phyloP scores from a whole-genome alignment of 2,329 filamentous ascomycete genomes.

The Zasmidium angulare region DNA sequence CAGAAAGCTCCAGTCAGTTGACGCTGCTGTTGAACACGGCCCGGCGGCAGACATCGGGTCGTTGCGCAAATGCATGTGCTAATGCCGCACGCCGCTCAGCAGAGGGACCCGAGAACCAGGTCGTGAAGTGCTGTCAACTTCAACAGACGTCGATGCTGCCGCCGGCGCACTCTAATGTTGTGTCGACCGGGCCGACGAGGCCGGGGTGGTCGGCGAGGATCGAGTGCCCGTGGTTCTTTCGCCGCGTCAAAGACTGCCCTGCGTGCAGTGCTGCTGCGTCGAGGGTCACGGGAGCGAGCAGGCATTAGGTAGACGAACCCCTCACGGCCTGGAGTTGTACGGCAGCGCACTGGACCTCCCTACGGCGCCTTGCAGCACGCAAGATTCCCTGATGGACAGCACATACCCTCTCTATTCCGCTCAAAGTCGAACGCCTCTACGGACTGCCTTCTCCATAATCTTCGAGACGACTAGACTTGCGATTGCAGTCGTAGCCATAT shows the following conservation, averaged over 20 bases:
- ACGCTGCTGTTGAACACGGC: slow-evolving; percentile 15
- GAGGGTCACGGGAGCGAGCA: slow-evolving; percentile 9
- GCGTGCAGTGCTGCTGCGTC: neutral
- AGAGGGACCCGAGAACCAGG: slow-evolving; percentile 20
- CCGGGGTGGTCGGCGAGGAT: neutral
- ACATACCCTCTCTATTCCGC: too few species aligned
- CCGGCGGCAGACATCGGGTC: slow-evolving; percentile 12
- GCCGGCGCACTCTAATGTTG: slow-evolving; percentile 9
- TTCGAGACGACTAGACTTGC: too few species aligned
- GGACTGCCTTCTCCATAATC: too few species aligned
- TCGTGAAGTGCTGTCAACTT: slow-evolving; percentile 6
- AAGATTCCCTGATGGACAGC: slow-evolving; percentile 20
- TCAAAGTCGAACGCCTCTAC: too few species aligned
- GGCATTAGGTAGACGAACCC: slow-evolving; percentile 18
- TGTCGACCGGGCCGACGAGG: slow-evolving; percentile 16
- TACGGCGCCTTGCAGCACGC: slow-evolving; percentile 25
- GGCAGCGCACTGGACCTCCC: slow-evolving; percentile 13
- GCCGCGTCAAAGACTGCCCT: neutral
- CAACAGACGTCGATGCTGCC: slow-evolving; percentile 1
- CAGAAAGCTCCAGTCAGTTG: slow-evolving; percentile 14
- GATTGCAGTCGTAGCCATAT: too few species aligned
- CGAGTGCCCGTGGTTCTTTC: neutral
- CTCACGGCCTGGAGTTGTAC: slow-evolving; percentile 21
- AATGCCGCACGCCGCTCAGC: slow-evolving; percentile 5
- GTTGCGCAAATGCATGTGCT: slow-evolving; percentile 4